Base-by-base conservation (phyloP, 495 filamentous ascomycete genomes). In the Articulospora tetracladia region DNA sequence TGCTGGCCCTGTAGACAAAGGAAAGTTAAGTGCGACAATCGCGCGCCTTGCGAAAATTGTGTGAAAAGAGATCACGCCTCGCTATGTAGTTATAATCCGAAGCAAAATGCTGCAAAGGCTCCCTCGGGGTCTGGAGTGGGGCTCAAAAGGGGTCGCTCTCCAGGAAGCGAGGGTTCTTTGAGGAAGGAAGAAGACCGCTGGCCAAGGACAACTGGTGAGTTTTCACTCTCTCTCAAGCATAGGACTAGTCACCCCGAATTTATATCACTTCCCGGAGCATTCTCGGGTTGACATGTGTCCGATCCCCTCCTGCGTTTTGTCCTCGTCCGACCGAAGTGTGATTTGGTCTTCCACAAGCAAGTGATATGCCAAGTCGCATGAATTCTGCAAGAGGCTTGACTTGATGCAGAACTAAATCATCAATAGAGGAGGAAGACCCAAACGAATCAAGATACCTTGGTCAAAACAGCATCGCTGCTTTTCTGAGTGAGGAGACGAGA, bases 11-110 rank as follows among this genome's bases (percentile, higher is more conserved):
- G 87, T 70, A 77, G 87, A 61, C 84, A 86, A 69, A 77, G 87
- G 23, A 90, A 90, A 65, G 87, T 89, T 44, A 89, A 87, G 73
- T 90, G 87, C 67, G 86, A 89, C 70, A 86, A 87, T 64, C 85
- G 87, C 56, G 76, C 84, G 48, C 87, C 87, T 1, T 90, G 87
- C 69, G 84, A 89, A 65, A 86, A 87, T 34, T 90, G 87, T 65
- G 80, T 88, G 63, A 89, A 88, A 75, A 79, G 87, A 60, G 86
- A 89, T 58, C 86, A 90, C 68, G 79, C 85, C 8, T 80, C 85
- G 68, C 76, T 90, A 28, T 90, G 87, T 65, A 87, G 85, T 15
- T 89, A 89, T 71, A 87, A 88, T 69, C 84, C 85, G 1, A 87
- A 88, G 60, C 77, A 81, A 19, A 82, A 85, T 50, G 78, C 81